A percentile compares a stretch with the other conserved stretches of the same genome.
These are phyloP conservation scores for Pleodorina starrii DNA, from an alignment of 139 green algal genomes.

Conservation along the genomic window DNA sequence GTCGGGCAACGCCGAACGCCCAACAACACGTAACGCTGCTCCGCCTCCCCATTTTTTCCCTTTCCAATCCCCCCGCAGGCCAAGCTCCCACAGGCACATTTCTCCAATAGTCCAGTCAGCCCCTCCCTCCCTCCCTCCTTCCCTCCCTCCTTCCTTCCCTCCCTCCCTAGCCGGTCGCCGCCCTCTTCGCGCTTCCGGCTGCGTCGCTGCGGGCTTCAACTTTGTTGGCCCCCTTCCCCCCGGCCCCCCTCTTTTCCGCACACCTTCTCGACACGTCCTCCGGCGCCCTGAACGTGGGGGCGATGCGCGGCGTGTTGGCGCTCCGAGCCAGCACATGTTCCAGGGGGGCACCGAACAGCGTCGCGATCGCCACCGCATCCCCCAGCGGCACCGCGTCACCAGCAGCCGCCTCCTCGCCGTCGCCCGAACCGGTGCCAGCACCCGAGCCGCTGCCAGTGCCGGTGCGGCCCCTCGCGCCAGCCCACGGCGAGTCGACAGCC, in stretches of 20 bases:
- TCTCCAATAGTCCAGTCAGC: too few species aligned
- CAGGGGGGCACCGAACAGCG: background rate
- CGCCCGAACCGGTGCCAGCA: background rate
- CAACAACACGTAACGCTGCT: too few species aligned
- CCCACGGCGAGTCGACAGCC: background rate
- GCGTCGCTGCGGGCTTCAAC: too few species aligned
- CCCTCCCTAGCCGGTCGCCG: too few species aligned
- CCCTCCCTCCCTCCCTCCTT: too few species aligned
- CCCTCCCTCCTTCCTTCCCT: too few species aligned
- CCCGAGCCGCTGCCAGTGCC: background rate
- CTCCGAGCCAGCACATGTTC: background rate
- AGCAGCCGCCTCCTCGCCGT: background rate
- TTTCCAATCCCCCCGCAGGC: too few species aligned
- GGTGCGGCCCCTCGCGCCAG: background rate
- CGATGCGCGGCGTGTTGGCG: background rate
- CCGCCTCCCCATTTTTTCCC: too few species aligned
- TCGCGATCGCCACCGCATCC: too few species aligned
- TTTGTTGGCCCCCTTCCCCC: background rate
- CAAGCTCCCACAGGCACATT: too few species aligned
- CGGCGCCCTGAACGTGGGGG: slow-evolving; percentile 9
- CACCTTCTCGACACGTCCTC: background rate
- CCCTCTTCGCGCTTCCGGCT: too few species aligned
- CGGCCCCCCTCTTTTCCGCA: background rate
- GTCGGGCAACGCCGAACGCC: too few species aligned
- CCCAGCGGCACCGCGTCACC: background rate